Percentiles rank a stretch among this genome's conserved stretches.
These are phyloP conservation scores for Cryptococcus hybrid DNA, from an alignment of 1,284 basidiomycete genomes.

Conservation along the genomic window DNA sequence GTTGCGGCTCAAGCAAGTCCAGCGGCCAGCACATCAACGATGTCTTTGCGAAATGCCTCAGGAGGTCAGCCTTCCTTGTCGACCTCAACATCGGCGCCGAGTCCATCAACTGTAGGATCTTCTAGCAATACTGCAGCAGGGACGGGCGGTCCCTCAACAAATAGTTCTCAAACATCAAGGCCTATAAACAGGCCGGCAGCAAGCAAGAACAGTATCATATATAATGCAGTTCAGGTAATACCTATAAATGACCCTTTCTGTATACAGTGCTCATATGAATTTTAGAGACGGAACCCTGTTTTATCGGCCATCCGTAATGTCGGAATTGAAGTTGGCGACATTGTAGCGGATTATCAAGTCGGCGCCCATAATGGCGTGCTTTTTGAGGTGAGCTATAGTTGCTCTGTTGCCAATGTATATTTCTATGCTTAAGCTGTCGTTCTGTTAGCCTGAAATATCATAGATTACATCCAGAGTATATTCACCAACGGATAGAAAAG, in stretches of 20 bases:
- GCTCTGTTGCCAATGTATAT: background rate
- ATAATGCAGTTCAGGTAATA: slow-evolving; percentile 63
- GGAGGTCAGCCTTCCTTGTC: slow-evolving; percentile 16
- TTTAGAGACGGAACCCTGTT: slow-evolving; percentile 83
- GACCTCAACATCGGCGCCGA: background rate
- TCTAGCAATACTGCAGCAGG: background rate
- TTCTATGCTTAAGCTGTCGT: background rate
- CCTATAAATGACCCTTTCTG: background rate
- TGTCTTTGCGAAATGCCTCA: slow-evolving; percentile 21
- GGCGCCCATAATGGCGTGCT: slow-evolving; percentile 91
- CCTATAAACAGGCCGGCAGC: slow-evolving; percentile 27
- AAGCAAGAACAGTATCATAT: slow-evolving; percentile 60
- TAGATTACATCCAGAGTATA: slow-evolving; percentile 96
- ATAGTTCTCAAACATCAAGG: slow-evolving; percentile 1
- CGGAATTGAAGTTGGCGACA: slow-evolving; percentile 92
- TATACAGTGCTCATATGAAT: slow-evolving; percentile 19
- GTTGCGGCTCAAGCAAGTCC: slow-evolving; percentile 1
- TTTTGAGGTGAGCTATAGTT: slow-evolving; percentile 62
- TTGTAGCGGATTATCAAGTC: slow-evolving; percentile 92
- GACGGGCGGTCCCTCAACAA: slow-evolving; percentile 1
- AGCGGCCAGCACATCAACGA: background rate
- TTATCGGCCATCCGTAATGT: slow-evolving; percentile 81
- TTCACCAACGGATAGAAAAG: slow-evolving; percentile 84
- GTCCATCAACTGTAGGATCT: background rate
- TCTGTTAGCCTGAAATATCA: slow-evolving; percentile 80